Evolutionary conservation across 140 eudicot species (phyloP).

Genomic region (Stevia rebaudiana): DNA sequence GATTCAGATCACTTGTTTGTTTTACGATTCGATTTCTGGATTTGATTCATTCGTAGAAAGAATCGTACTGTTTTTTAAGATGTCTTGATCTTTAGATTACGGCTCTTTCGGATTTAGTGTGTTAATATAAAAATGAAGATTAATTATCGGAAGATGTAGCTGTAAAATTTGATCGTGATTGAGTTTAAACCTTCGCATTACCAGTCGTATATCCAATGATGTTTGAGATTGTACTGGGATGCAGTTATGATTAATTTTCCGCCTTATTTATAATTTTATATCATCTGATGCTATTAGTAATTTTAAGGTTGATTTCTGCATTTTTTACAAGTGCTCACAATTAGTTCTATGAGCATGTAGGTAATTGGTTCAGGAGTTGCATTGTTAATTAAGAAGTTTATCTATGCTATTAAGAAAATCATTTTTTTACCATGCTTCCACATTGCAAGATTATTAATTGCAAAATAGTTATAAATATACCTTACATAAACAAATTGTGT

Average conservation of each 20-base stretch:
- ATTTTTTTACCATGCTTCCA: background rate
- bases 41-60: background rate
- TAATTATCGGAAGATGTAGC: slow-evolving; percentile 7
- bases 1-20: slow-evolving; percentile 12
- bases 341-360: background rate
- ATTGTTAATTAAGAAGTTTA: background rate
- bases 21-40: background rate
- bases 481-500: background rate
- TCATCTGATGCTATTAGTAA: background rate
- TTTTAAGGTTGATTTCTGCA: background rate
- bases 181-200: slow-evolving; percentile 1
- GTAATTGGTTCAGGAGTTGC: background rate
- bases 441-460: background rate
- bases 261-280: background rate
- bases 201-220: background rate
- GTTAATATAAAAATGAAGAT: background rate
- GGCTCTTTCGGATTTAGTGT: background rate
- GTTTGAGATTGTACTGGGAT: background rate
- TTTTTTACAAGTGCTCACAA: background rate
- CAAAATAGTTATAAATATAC: background rate
- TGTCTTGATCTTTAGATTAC: background rate
- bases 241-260: background rate
- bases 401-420: background rate
- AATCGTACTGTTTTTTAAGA: background rate
- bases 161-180: background rate